phyloP scores from a whole-genome alignment of 306 rosid species.

The Alnus glutinosa region DNA sequence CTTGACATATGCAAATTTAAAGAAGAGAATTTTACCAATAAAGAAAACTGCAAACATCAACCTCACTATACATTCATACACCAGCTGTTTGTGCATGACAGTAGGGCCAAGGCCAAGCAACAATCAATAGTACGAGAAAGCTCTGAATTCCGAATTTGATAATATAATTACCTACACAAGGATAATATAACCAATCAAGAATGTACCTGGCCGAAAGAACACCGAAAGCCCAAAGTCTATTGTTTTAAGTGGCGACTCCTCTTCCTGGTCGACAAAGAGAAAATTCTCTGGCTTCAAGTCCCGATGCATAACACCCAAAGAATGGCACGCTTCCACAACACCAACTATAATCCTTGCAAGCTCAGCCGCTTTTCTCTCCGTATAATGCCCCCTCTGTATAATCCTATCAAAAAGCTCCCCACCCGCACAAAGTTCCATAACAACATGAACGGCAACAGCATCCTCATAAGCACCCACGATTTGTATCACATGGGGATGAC shows the following conservation, averaged over 20 bases:
- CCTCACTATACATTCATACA: neutral
- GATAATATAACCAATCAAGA: neutral
- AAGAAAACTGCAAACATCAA: neutral
- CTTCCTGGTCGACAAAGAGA: conserved; percentile 64
- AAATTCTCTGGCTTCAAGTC: conserved; percentile 96
- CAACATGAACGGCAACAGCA: conserved; percentile 81
- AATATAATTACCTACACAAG: neutral
- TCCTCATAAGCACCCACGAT: conserved; percentile 80
- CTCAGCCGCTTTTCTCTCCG: conserved; percentile 80
- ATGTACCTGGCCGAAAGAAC: conserved; percentile 86
- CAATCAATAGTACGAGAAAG: neutral
- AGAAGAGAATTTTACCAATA: neutral
- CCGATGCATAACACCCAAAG: conserved; percentile 94
- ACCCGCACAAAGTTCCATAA: conserved; percentile 92
- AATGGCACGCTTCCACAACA: conserved; percentile 81
- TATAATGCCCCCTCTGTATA: conserved; percentile 85
- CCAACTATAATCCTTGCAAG: conserved; percentile 75
- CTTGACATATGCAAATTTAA: neutral
- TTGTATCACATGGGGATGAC: conserved; percentile 85
- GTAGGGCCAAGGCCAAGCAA: too few species aligned
- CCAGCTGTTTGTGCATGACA: neutral
- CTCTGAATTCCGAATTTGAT: neutral
- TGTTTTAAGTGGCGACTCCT: conserved; percentile 77
- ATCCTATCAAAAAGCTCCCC: conserved; percentile 93
- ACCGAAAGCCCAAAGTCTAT: conserved; percentile 94